Conservation (phyloP, 257 asterid species). For the Rehmannia glutinosa region DNA sequence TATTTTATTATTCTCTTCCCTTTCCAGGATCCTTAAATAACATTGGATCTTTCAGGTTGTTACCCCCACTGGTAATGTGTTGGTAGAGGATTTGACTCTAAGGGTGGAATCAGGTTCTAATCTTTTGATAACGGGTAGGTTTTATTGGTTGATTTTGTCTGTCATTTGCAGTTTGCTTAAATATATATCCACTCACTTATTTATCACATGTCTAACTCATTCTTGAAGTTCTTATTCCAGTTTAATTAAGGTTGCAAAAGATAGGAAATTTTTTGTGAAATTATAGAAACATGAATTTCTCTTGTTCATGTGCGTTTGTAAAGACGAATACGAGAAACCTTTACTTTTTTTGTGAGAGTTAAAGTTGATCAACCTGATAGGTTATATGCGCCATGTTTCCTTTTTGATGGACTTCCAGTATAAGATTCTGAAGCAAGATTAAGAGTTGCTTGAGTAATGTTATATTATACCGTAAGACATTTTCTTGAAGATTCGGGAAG, state of each 20-base stretch:
- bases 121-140: constrained; percentile 92
- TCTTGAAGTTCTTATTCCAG: too few relatives aligned
- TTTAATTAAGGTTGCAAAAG: background rate
- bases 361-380: background rate
- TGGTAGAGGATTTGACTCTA: constrained; percentile 82
- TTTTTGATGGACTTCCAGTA: background rate
- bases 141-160: constrained; percentile 1
- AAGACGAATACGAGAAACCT: constrained; percentile 5
- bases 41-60: constrained; percentile 68
- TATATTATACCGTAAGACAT: too few relatives aligned
- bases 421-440: too few relatives aligned
- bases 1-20: constrained; percentile 19
- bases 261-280: background rate
- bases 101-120: constrained; percentile 97
- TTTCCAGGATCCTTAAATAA: constrained; percentile 21
- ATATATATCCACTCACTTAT: background rate
- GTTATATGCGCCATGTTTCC: too few relatives aligned
- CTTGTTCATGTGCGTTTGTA: background rate
- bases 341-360: background rate
- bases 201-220: background rate
- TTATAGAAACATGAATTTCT: constrained; percentile 2
- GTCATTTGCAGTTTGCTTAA: constrained; percentile 6
- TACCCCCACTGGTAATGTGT: constrained; percentile 93
- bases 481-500: too few relatives aligned
- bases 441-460: too few relatives aligned